Evolutionary conservation across 139 green algal genomes (phyloP).

Genomic region (Chlamydomonas schloesseri): DNA sequence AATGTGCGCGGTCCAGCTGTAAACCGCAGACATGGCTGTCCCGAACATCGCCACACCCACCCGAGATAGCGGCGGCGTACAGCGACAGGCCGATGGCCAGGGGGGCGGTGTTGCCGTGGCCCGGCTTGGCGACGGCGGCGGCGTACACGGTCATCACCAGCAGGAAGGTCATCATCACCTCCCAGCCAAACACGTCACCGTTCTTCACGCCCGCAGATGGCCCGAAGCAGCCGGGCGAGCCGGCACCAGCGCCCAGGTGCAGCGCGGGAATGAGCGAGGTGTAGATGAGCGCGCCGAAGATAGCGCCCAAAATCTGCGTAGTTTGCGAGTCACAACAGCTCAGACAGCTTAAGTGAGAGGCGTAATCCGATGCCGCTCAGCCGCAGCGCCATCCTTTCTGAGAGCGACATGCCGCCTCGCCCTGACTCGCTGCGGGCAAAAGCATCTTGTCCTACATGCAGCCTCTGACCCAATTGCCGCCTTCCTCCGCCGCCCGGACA

Average conservation of each 20-base stretch:
- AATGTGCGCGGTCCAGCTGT: no score
- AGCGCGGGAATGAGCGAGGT: constrained; percentile 63
- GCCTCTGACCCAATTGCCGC: no score
- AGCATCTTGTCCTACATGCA: no score
- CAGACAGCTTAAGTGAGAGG: neutral
- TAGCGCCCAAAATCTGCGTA: constrained; percentile 73
- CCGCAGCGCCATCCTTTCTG: no score
- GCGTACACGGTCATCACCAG: constrained; percentile 77
- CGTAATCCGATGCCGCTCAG: no score
- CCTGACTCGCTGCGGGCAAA: no score
- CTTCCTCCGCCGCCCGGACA: no score
- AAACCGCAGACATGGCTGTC: no score
- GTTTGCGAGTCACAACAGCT: no score
- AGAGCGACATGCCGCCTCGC: no score
- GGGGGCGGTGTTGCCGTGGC: constrained; percentile 69
- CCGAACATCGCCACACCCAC: constrained; percentile 57
- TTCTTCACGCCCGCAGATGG: constrained; percentile 35
- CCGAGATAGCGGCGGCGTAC: constrained; percentile 80
- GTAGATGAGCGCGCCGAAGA: constrained; percentile 76
- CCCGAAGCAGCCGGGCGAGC: constrained; percentile 68
- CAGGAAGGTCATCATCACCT: constrained; percentile 73
- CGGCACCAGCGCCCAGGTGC: constrained; percentile 48
- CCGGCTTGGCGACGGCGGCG: constrained; percentile 73
- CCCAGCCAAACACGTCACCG: constrained; percentile 78
- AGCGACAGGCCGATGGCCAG: constrained; percentile 79